Percentiles rank a stretch among this genome's conserved stretches.
These are phyloP conservation scores for Physcomitrium patens DNA, from an alignment of 225 moss, liverwort and hornwort genomes.

Conservation along the genomic window DNA sequence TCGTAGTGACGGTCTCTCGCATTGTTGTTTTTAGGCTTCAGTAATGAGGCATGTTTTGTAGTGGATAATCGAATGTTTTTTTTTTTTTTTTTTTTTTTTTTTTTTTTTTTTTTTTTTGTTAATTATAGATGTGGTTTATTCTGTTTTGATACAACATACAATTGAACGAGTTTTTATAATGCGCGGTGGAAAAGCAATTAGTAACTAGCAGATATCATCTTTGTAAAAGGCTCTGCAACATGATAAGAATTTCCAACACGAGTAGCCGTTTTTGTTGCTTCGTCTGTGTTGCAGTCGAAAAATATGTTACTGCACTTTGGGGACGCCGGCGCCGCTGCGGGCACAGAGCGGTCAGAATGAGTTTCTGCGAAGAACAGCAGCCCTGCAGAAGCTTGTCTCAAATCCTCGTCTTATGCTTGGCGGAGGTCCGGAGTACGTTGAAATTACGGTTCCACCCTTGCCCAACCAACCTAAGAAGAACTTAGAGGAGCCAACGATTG, in stretches of 20 bases:
- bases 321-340: conserved; percentile 59
- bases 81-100: neutral
- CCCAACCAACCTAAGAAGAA: conserved; percentile 56
- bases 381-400: conserved; percentile 53
- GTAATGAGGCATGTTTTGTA: conserved; percentile 5
- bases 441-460: conserved; percentile 78
- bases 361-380: conserved; percentile 59
- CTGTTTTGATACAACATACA: conserved; percentile 6
- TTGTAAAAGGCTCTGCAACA: neutral
- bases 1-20: conserved; percentile 4
- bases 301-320: conserved; percentile 83
- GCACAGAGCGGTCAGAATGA: conserved; percentile 40
- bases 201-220: neutral
- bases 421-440: conserved; percentile 70
- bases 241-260: conserved; percentile 7
- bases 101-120: too few species aligned
- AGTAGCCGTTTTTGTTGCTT: conserved; percentile 13
- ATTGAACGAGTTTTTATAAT: neutral
- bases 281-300: conserved; percentile 65
- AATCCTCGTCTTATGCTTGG: conserved; percentile 61
- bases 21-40: neutral
- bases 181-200: neutral
- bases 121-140: conserved; percentile 1
- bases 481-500: conserved; percentile 58
- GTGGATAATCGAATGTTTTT: neutral